phyloP scores from a whole-genome alignment of 495 filamentous ascomycete species.

The Podospora pseudoanserina region DNA sequence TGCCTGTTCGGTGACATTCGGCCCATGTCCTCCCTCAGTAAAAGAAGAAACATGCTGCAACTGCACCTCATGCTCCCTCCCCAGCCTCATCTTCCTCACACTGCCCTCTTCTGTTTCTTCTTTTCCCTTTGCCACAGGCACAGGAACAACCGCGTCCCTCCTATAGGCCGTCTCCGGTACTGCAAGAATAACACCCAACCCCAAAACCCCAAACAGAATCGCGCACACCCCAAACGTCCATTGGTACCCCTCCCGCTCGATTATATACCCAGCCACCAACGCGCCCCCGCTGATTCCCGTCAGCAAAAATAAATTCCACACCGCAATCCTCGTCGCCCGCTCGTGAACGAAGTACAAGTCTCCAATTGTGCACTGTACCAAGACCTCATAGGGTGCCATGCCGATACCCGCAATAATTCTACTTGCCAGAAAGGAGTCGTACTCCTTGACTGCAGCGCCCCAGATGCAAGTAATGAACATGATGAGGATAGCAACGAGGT shows the following conservation, averaged over 20 bases:
- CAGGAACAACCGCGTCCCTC: constrained; percentile 27
- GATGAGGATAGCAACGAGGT: constrained; percentile 54
- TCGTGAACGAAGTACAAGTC: constrained; percentile 64
- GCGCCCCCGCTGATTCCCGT: constrained; percentile 50
- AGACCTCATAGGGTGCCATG: constrained; percentile 56
- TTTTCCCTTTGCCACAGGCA: constrained; percentile 26
- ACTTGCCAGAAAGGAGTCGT: constrained; percentile 53
- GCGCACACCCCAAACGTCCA: constrained; percentile 56
- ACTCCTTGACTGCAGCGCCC: constrained; percentile 55
- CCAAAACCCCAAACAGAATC: constrained; percentile 49
- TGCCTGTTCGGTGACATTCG: constrained; percentile 14
- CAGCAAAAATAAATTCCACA: constrained; percentile 62
- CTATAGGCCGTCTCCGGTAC: constrained; percentile 54
- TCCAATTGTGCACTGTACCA: constrained; percentile 54
- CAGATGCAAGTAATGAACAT: constrained; percentile 59
- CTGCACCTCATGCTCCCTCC: constrained; percentile 19
- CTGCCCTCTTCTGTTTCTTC: constrained; percentile 19
- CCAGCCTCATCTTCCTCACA: constrained; percentile 18
- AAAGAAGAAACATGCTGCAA: constrained; percentile 28
- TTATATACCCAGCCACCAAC: constrained; percentile 53
- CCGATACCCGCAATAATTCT: constrained; percentile 50
- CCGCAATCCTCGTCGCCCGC: constrained; percentile 59
- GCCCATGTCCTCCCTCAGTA: constrained; percentile 27
- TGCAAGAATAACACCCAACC: constrained; percentile 46
- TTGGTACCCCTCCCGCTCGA: constrained; percentile 49